These are phyloP conservation scores for Phytopythium boreale DNA, from an alignment of 352 stramenopile species.

Conservation along the genomic window DNA sequence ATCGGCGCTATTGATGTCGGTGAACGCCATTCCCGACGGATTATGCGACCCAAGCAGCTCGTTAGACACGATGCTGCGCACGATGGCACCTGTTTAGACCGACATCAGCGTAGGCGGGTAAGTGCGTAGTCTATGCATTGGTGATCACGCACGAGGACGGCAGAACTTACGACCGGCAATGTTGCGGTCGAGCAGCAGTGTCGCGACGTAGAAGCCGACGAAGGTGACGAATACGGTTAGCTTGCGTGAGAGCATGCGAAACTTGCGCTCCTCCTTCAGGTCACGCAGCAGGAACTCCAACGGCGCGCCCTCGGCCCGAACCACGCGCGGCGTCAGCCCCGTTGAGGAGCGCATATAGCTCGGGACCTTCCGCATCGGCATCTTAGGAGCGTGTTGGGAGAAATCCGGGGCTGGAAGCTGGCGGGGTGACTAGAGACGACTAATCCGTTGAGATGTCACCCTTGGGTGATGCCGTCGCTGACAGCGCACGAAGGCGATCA, in stretches of 20 bases:
- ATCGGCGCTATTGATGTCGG: conserved; percentile 32
- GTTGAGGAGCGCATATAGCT: conserved; percentile 35
- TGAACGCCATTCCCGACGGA: conserved; percentile 34
- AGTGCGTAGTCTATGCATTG: too few relatives aligned
- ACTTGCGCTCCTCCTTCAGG: conserved; percentile 71
- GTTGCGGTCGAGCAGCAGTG: conserved; percentile 64
- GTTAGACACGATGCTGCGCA: conserved; percentile 52
- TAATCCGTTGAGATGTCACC: too few relatives aligned
- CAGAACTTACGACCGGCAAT: conserved; percentile 56
- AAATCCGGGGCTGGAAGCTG: background rate
- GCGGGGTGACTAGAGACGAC: too few relatives aligned
- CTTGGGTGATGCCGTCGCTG: too few relatives aligned
- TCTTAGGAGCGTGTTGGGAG: background rate
- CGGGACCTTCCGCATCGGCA: conserved; percentile 34
- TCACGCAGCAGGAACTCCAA: conserved; percentile 54
- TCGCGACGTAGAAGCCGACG: conserved; percentile 53
- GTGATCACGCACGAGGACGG: too few relatives aligned
- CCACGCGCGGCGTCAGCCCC: conserved; percentile 9
- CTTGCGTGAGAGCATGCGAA: conserved; percentile 59
- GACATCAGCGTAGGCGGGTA: background rate
- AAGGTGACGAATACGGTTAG: conserved; percentile 66
- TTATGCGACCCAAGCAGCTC: conserved; percentile 39
- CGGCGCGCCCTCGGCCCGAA: conserved; percentile 26
- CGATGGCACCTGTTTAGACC: conserved; percentile 35
- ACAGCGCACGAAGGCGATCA: too few relatives aligned